phyloP scores from a whole-genome alignment of 768 basidiomycete genomes.

The Rhodotorula kratochvilovae region DNA sequence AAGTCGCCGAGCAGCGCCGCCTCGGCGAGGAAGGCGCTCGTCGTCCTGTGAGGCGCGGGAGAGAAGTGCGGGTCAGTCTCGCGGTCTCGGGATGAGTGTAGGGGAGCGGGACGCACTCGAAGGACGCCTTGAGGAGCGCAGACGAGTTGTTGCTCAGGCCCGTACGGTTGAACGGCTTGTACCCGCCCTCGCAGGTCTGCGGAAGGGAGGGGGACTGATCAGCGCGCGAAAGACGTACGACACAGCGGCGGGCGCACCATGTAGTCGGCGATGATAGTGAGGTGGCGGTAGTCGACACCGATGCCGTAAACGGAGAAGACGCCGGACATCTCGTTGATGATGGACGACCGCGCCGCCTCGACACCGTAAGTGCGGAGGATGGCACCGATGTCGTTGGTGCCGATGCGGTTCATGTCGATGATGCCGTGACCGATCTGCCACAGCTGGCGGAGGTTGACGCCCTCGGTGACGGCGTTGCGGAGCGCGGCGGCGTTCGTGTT shows the following conservation, averaged over 20 bases:
- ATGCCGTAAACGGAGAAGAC: constrained; percentile 96
- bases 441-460: constrained; percentile 84
- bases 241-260: constrained; percentile 63
- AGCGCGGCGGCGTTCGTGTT: constrained; percentile 52
- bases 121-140: constrained; percentile 94
- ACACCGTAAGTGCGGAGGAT: constrained; percentile 89
- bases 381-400: constrained; percentile 92
- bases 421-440: constrained; percentile 60
- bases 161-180: constrained; percentile 95
- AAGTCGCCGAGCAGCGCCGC: constrained; percentile 93
- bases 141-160: constrained; percentile 89
- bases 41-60: constrained; percentile 53
- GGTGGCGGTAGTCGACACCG: constrained; percentile 84
- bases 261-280: constrained; percentile 96
- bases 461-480: constrained; percentile 74
- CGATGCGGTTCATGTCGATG: constrained; percentile 72
- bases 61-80: background rate
- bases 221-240: background rate
- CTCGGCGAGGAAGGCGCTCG: constrained; percentile 85
- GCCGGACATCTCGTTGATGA: constrained; percentile 81
- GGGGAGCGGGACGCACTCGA: constrained; percentile 54
- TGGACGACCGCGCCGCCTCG: constrained; percentile 87
- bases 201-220: background rate
- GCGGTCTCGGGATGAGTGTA: background rate
- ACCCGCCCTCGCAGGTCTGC: constrained; percentile 95